Base-by-base conservation (phyloP, 192 early-diverging fungal genomes). In the Phlyctochytrium planicorne region DNA sequence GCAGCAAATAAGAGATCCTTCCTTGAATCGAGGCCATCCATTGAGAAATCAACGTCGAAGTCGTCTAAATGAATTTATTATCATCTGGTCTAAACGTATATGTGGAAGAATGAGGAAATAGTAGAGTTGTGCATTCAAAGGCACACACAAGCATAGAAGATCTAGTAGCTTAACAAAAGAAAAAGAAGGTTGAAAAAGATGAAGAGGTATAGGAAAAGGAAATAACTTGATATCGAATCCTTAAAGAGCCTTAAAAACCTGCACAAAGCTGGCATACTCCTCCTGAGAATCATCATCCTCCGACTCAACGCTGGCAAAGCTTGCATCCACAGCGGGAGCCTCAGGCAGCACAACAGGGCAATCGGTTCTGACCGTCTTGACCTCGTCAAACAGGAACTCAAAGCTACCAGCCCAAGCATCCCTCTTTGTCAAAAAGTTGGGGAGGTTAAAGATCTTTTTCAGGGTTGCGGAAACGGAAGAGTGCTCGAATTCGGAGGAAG, bases 381-480 rank as follows among this genome's bases (percentile, higher is more conserved):
- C 60, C 34, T 65, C 30, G 36, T 27, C 50, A 30, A 56, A 60
- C 17, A 62, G 34, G 24, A 30, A 20, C 17, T 72, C 75, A 70
- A 77, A 77, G 2, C 52, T 47, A 6, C 66, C 71, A 24, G 62
- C 50, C 75, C 75, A 77, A 27, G 34, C 53, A 16, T 72, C 70
- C 1, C 75, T 52, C 16, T 30, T 31, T 0, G 64, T 71, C 34
- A 77, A 53, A 2, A 29, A 17, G 25, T 24, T 34, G 12, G 27
- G 23, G 55, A 65, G 35, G 30, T 60, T 36, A 33, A 72, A 72
- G 36, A 60, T 4, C 34, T 71, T 74, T 25, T 80, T 80, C 27
- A 84, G 31, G 12, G 82, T 79, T 37, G 78, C 80, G 2, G 78
- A 37, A 57, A 84, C 59, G 4, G 78, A 80, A 1, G 78, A 77